phyloP scores from a whole-genome alignment of 2,329 filamentous ascomycete species.

The Pseudogymnoascus sp. region DNA sequence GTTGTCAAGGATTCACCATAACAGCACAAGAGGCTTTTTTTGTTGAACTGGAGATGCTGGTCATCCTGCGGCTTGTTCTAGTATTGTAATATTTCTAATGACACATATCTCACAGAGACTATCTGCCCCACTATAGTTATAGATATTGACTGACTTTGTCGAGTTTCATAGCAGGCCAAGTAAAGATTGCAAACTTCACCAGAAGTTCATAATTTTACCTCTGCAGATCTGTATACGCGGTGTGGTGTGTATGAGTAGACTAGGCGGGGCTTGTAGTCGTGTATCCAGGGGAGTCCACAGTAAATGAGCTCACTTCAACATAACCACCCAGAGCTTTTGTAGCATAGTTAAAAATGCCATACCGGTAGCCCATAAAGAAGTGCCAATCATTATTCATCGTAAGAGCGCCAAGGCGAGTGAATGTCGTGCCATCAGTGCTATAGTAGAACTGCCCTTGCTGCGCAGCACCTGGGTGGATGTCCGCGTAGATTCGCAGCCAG shows the following conservation, averaged over 20 bases:
- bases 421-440: constrained; percentile 36
- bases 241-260: too few relatives aligned
- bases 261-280: background rate
- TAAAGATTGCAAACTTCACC: too few relatives aligned
- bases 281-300: background rate
- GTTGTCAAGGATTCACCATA: background rate
- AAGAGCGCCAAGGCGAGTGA: constrained; percentile 30
- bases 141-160: too few relatives aligned
- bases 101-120: too few relatives aligned
- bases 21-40: background rate
- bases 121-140: too few relatives aligned
- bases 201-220: too few relatives aligned
- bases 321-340: constrained; percentile 36
- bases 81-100: background rate
- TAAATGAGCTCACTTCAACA: constrained; percentile 23
- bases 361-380: constrained; percentile 43
- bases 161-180: too few relatives aligned
- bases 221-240: too few relatives aligned
- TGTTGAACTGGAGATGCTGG: background rate
- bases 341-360: constrained; percentile 42
- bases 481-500: constrained; percentile 32
- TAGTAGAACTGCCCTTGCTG: constrained; percentile 33
- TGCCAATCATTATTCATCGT: constrained; percentile 35
- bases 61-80: background rate
- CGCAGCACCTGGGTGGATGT: constrained; percentile 28